phyloP scores from a whole-genome alignment of 495 filamentous ascomycete species.

The Penicillium roqueforti region DNA sequence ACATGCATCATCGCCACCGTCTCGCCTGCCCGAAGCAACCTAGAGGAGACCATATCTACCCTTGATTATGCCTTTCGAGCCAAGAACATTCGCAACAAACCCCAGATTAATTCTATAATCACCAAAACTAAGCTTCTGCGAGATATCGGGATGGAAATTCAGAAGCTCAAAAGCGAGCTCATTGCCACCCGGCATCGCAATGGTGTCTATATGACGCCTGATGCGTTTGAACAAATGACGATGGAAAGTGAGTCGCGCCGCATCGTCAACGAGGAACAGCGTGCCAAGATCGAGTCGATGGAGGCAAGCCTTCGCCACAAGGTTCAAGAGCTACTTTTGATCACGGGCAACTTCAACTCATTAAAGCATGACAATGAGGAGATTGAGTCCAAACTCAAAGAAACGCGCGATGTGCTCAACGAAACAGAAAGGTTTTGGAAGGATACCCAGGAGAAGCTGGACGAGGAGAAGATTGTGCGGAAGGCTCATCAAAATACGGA shows the following conservation, averaged over 20 bases:
- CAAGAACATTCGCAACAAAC: constrained; percentile 98
- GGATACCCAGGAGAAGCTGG: constrained; percentile 67
- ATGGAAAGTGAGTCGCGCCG: constrained; percentile 88
- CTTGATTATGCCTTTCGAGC: constrained; percentile 96
- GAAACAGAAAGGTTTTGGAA: constrained; percentile 81
- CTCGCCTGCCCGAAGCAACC: constrained; percentile 87
- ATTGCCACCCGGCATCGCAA: constrained; percentile 91
- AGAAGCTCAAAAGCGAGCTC: constrained; percentile 88
- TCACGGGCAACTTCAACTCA: constrained; percentile 78
- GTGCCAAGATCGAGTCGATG: constrained; percentile 86
- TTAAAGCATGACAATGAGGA: constrained; percentile 83
- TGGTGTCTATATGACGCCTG: constrained; percentile 85
- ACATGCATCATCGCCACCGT: constrained; percentile 98
- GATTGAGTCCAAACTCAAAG: constrained; percentile 63
- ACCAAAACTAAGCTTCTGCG: constrained; percentile 86
- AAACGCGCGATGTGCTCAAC: constrained; percentile 74
- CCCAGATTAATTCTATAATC: constrained; percentile 85
- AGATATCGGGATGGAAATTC: constrained; percentile 91
- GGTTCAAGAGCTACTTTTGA: constrained; percentile 78
- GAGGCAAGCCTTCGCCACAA: constrained; percentile 86
- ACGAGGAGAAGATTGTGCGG: constrained; percentile 74
- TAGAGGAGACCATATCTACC: constrained; percentile 97
- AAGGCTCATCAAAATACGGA: constrained; percentile 87
- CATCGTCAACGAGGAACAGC: constrained; percentile 88
- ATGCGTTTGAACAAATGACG: constrained; percentile 79